Base-by-base conservation (phyloP, 306 rosid genomes). In the Urtica urens region DNA sequence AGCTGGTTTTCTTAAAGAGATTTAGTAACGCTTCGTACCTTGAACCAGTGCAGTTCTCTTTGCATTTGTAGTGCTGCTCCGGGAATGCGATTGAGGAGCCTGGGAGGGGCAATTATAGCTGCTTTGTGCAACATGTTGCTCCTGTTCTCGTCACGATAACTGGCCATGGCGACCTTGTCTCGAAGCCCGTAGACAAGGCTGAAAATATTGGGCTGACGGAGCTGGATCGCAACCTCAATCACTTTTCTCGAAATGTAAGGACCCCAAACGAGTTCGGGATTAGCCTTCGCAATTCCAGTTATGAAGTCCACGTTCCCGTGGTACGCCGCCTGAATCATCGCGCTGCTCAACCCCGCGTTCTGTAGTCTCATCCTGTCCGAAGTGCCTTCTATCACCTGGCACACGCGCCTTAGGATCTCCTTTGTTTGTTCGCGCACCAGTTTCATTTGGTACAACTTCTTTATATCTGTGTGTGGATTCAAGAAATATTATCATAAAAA, bases 41-140 rank as follows among this genome's bases (percentile, higher is more conserved):
- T 26, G 17, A 10, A 26, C 53, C 53, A 48, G 16, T 48, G 53
- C 7, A 48, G 20, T 24, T 48, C 38, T 28, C 23, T 48, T 12
- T 48, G 53, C 37, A 48, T 26, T 48, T 48, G 53, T 8, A 48
- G 23, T n/a, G 53, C 53, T 5, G 37, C 37, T 14, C 53, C 37
- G 3, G 53, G 22, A 13, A 48, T 48, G 37, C 5, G 53, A 13
- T 48, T 25, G 16, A 24, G 19, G 17, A 25, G 10, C 20, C 53
- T 48, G 3, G 53, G 28, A n/a, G 12, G 15, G 4, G 23, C 21
- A 5, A n/a, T 3, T 5, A 12, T 10, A 14, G 35, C 37, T 15
- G 53, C 37, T 30, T 19, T 23, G 27, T 45, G 50, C n/a, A 45
- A 30, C 15, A 45, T 22, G 27, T 20, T 45, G 8, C 24, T 23